Evolutionary conservation across 495 filamentous ascomycete genomes (phyloP).

Genomic region (Lasiosphaeria hispida): DNA sequence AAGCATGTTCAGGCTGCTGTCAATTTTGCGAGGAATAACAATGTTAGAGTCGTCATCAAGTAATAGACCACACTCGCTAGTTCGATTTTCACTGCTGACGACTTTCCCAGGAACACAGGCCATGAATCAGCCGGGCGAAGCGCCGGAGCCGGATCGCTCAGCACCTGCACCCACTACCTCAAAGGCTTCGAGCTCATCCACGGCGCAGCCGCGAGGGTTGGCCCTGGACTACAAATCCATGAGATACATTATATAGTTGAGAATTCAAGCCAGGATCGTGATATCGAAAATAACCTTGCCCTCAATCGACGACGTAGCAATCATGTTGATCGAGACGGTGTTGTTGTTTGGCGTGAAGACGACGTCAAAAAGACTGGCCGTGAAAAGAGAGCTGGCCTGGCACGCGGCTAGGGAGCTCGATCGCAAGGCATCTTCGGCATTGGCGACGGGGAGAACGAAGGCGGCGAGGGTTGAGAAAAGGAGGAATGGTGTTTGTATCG

Average conservation of each 20-base stretch:
- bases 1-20: slow-evolving; percentile 56
- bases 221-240: slow-evolving; percentile 41
- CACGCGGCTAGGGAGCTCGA: slow-evolving; percentile 78
- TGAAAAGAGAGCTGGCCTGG: slow-evolving; percentile 74
- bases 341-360: slow-evolving; percentile 74
- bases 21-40: slow-evolving; percentile 58
- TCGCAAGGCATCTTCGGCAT: slow-evolving; percentile 49
- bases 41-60: slow-evolving; percentile 60
- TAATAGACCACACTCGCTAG: slow-evolving; percentile 13
- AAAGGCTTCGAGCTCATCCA: slow-evolving; percentile 42
- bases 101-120: slow-evolving; percentile 58
- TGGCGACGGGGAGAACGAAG: slow-evolving; percentile 22
- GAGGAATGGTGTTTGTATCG: slow-evolving; percentile 29
- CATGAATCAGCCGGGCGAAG: slow-evolving; percentile 61
- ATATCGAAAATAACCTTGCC: slow-evolving; percentile 82
- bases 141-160: slow-evolving; percentile 51
- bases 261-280: slow-evolving; percentile 68
- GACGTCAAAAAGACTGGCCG: slow-evolving; percentile 80
- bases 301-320: slow-evolving; percentile 79
- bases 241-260: too few relatives aligned
- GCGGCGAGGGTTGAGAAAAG: slow-evolving; percentile 36
- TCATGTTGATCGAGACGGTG: slow-evolving; percentile 69
- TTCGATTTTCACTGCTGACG: not conserved
- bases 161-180: slow-evolving; percentile 58
- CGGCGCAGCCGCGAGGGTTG: slow-evolving; percentile 41